Percentiles rank a stretch among this genome's conserved stretches.
These are phyloP conservation scores for Mycena rosella DNA, from an alignment of 768 basidiomycete species.

Conservation along the genomic window DNA sequence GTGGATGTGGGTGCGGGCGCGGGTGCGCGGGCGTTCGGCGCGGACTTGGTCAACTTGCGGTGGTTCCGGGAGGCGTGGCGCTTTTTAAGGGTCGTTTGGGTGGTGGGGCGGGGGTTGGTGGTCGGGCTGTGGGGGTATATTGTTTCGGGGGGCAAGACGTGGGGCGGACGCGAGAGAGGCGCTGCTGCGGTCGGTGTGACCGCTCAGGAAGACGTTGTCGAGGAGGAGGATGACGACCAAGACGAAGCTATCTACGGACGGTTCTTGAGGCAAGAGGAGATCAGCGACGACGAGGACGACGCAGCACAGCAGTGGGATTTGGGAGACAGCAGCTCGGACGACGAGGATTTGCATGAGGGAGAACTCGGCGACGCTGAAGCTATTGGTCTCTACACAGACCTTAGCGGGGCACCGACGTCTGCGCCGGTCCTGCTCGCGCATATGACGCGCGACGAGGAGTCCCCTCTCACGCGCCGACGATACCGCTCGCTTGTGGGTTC, in stretches of 20 bases:
- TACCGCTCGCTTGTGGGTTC: slow-evolving; percentile 55
- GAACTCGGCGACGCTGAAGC: slow-evolving; percentile 53
- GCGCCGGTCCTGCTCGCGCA: slow-evolving; percentile 68
- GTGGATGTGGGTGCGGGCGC: slow-evolving; percentile 56
- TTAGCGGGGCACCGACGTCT: slow-evolving; percentile 48
- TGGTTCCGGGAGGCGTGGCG: slow-evolving; percentile 41
- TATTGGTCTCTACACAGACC: slow-evolving; percentile 65
- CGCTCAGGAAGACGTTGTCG: neutral
- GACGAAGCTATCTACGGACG: slow-evolving; percentile 26
- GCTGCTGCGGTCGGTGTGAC: neutral
- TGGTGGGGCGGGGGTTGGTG: slow-evolving; percentile 7
- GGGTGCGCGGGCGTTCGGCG: slow-evolving; percentile 53
- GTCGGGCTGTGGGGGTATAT: slow-evolving; percentile 25
- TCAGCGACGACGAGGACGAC: slow-evolving; percentile 32
- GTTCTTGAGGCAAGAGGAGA: slow-evolving; percentile 38
- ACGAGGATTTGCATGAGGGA: slow-evolving; percentile 36
- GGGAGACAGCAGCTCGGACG: slow-evolving; percentile 24
- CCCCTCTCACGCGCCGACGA: slow-evolving; percentile 65
- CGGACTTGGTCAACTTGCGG: slow-evolving; percentile 49
- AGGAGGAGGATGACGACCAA: slow-evolving; percentile 25
- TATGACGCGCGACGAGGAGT: slow-evolving; percentile 53
- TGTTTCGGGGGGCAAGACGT: slow-evolving; percentile 17
- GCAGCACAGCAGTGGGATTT: slow-evolving; percentile 21
- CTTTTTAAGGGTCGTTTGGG: slow-evolving; percentile 39
- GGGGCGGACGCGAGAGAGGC: slow-evolving; percentile 1